Base-by-base conservation (phyloP, 345 rosid species). In the Gossypium raimondii region DNA sequence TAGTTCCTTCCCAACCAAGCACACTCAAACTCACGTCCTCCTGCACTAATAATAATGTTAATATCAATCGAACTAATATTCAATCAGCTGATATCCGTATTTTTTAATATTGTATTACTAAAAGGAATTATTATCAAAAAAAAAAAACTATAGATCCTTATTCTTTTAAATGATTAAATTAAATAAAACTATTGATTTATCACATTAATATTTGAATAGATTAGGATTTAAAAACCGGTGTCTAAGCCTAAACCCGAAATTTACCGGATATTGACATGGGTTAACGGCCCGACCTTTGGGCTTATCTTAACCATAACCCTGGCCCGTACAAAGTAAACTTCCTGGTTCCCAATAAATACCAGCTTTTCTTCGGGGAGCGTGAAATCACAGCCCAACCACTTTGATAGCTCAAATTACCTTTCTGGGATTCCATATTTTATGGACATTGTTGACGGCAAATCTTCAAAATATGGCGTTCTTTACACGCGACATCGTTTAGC, bases 381-480 rank as follows among this genome's bases (percentile, higher is more conserved):
- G 73, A 50, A 50, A 51, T 11, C 73, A 69, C 43, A 13, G 58
- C 72, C 13, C 58, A 25, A 68, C 57, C 22, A 25, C 44, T 68
- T 25, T 16, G 58, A 22, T 16, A 1, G 43, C 50, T 38, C 38
- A 24, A 34, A 47, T 67, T 67, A 10, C 43, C 59, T 16, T 50
- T 50, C 9, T 25, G 20, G 55, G 22, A 63, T 41, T n/a, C 16
- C 13, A 34, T 11, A n/a, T 34, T 65, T 41, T n/a, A 41, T 10
- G 69, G 51, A 43, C 9, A 43, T 4, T 11, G 25, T 20, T 18
- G 11, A 17, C n/a, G 52, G 70, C 17, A 51, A 22, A 20, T 45
- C 56, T 67, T 67, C 11, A 45, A 45, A 45, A 56, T 9, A 14
- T 1, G 47, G 11, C 18, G 74, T 71, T 41, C 9, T 9, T 43